Conservation (phyloP, 805 yeast species). For the Barnettozyma siamensis region DNA sequence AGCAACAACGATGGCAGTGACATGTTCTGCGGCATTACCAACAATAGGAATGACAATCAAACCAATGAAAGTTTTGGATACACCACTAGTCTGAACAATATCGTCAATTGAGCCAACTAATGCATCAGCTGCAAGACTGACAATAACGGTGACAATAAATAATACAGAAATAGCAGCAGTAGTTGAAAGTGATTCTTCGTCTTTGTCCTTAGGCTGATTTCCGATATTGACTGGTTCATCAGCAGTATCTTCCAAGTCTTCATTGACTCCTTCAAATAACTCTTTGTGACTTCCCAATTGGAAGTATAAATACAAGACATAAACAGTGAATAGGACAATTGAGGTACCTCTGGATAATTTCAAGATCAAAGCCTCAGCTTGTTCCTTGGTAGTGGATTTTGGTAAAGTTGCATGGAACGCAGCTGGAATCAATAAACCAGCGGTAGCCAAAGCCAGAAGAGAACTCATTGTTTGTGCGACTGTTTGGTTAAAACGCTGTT, state of each 20-base stretch:
- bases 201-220: constrained; percentile 21
- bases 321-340: constrained; percentile 67
- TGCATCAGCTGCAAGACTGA: constrained; percentile 88
- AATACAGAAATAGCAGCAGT: constrained; percentile 48
- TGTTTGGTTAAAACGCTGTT: constrained; percentile 88
- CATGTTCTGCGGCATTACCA: constrained; percentile 98
- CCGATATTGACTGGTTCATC: constrained; percentile 1
- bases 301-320: constrained; percentile 74
- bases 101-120: constrained; percentile 91
- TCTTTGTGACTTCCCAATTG: constrained; percentile 83
- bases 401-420: constrained; percentile 86
- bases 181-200: constrained; percentile 40
- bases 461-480: constrained; percentile 98
- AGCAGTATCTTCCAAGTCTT: constrained; percentile 31
- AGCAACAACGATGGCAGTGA: constrained; percentile 92
- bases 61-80: constrained; percentile 94
- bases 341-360: constrained; percentile 83
- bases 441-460: constrained; percentile 82
- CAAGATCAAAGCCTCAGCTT: constrained; percentile 44
- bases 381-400: constrained; percentile 25
- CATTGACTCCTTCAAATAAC: constrained; percentile 57
- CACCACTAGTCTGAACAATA: constrained; percentile 75
- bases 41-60: constrained; percentile 91
- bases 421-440: constrained; percentile 89
- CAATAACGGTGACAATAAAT: constrained; percentile 63